phyloP scores from a whole-genome alignment of 495 filamentous ascomycete species.

The Aspergillus diversus region DNA sequence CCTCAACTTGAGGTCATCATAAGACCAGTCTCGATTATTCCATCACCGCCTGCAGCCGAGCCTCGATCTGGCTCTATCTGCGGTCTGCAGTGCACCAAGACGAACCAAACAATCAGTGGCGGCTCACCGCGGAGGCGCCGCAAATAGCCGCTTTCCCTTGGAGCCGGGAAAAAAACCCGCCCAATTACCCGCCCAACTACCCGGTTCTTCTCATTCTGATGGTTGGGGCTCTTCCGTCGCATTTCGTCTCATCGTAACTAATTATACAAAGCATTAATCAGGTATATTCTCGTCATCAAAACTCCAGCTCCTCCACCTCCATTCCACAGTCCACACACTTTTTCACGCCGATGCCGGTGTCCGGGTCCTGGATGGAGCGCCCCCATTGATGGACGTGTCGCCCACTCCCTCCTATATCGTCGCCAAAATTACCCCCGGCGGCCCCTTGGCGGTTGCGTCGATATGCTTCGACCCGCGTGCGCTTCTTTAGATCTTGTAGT shows the following conservation, averaged over 20 bases:
- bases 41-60: no score
- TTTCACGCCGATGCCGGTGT: slow-evolving; percentile 78
- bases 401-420: slow-evolving; percentile 63
- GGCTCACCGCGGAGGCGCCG: no score
- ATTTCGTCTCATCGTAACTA: background rate
- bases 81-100: no score
- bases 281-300: slow-evolving; percentile 46
- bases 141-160: no score
- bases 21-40: no score
- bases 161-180: no score
- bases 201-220: no score
- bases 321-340: slow-evolving; percentile 89
- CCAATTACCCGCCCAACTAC: no score
- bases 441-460: slow-evolving; percentile 63
- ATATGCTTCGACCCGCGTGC: slow-evolving; percentile 89
- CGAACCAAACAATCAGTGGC: no score
- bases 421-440: slow-evolving; percentile 71
- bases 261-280: background rate
- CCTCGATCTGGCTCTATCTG: no score
- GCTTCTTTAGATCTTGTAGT: slow-evolving; percentile 86
- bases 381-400: slow-evolving; percentile 97
- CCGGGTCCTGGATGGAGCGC: slow-evolving; percentile 71
- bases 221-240: background rate
- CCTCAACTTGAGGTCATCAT: no score
- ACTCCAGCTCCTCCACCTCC: slow-evolving; percentile 95